Conservation (phyloP, 2,329 filamentous ascomycete genomes). For the Dendrostoma leiphaemia region DNA sequence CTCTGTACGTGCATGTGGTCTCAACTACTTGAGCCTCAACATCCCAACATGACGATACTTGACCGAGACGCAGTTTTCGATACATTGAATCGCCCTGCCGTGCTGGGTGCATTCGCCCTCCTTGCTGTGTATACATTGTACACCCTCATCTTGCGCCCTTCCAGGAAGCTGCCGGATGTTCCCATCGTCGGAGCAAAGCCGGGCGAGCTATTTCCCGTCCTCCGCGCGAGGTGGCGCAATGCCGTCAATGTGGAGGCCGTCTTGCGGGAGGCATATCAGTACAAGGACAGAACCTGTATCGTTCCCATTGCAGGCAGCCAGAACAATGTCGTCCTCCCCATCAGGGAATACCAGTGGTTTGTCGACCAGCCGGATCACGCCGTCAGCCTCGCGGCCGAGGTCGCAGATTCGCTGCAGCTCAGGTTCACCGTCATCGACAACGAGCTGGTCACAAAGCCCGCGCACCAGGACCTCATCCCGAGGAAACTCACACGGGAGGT, state of each 20-base stretch:
- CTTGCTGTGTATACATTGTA: not conserved
- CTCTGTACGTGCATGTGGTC: too few species aligned
- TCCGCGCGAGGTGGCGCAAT: not conserved
- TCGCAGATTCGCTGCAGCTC: slow-evolving; percentile 32
- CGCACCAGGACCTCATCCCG: slow-evolving; percentile 31
- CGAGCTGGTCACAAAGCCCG: slow-evolving; percentile 28
- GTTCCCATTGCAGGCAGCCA: not conserved
- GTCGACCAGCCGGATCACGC: not conserved
- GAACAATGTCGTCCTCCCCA: not conserved
- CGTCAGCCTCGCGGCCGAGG: slow-evolving; percentile 31
- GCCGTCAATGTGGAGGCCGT: not conserved
- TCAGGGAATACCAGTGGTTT: not conserved
- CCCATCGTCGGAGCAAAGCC: not conserved
- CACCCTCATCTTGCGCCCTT: not conserved
- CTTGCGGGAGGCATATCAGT: not conserved
- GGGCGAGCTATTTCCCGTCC: not conserved
- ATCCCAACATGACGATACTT: too few species aligned
- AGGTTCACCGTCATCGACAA: slow-evolving; percentile 30
- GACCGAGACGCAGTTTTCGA: not conserved
- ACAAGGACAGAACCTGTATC: not conserved
- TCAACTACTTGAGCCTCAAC: too few species aligned
- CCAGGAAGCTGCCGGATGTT: not conserved
- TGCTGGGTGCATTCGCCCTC: not conserved
- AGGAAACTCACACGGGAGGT: slow-evolving; percentile 31
- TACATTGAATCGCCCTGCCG: not conserved